Conservation (phyloP, 1,284 basidiomycete species). For the Neonothopanus nambi region DNA sequence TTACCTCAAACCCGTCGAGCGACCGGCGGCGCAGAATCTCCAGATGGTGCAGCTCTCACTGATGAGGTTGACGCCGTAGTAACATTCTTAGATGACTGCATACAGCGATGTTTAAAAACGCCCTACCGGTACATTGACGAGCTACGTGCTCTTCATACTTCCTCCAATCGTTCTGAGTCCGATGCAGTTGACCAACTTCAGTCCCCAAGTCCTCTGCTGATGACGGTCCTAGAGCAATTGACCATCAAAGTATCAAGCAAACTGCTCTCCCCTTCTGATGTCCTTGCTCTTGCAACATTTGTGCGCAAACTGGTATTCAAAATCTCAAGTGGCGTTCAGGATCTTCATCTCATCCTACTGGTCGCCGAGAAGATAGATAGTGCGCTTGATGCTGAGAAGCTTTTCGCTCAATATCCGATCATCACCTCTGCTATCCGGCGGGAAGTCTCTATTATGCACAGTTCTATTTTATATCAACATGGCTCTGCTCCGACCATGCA, state of each 20-base stretch:
- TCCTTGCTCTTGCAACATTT: slow-evolving; percentile 63
- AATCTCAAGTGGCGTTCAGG: slow-evolving; percentile 55
- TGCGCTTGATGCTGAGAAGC: slow-evolving; percentile 23
- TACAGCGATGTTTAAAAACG: slow-evolving; percentile 81
- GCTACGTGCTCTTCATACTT: slow-evolving; percentile 33
- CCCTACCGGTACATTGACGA: slow-evolving; percentile 90
- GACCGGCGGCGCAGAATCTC: slow-evolving; percentile 35
- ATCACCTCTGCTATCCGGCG: slow-evolving; percentile 45
- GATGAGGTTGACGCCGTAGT: slow-evolving; percentile 66
- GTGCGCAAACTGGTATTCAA: slow-evolving; percentile 59
- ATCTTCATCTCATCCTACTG: slow-evolving; percentile 35
- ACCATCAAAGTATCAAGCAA: slow-evolving; percentile 57
- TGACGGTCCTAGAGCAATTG: slow-evolving; percentile 78
- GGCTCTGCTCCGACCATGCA: background rate
- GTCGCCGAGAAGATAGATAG: slow-evolving; percentile 40
- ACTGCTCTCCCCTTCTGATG: slow-evolving; percentile 57
- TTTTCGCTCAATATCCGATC: slow-evolving; percentile 36
- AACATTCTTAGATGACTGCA: slow-evolving; percentile 83
- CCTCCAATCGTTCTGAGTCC: background rate
- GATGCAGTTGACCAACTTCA: slow-evolving; percentile 11
- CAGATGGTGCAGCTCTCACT: slow-evolving; percentile 53
- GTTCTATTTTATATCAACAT: slow-evolving; percentile 28
- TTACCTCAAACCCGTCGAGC: slow-evolving; percentile 45
- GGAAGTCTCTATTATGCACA: slow-evolving; percentile 42
- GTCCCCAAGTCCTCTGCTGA: slow-evolving; percentile 69